Percentiles rank a stretch among this genome's conserved stretches.
phyloP scores from a whole-genome alignment of 441 rosid genomes.

The Gossypium davidsonii region DNA sequence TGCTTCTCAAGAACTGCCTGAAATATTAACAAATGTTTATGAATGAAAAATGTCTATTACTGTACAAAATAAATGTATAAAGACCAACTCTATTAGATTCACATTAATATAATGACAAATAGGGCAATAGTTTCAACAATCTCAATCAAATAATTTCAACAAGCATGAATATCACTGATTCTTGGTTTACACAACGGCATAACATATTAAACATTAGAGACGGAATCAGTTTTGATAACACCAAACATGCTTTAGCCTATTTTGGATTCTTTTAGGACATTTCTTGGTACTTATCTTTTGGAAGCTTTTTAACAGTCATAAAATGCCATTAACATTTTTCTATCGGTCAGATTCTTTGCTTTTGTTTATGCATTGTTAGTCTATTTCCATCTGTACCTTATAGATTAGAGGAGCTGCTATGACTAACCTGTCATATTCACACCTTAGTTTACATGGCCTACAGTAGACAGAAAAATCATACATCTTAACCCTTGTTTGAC shows the following conservation, averaged over 20 bases:
- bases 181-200: background rate
- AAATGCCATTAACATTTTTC: background rate
- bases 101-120: background rate
- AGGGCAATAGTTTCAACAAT: background rate
- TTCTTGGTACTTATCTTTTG: background rate
- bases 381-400: background rate
- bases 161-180: background rate
- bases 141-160: background rate
- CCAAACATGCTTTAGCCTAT: background rate
- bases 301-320: background rate
- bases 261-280: background rate
- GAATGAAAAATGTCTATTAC: slow-evolving; percentile 16
- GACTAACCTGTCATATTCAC: background rate
- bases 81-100: background rate
- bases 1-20: slow-evolving; percentile 99
- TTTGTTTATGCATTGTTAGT: background rate
- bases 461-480: background rate
- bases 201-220: background rate
- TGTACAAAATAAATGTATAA: background rate
- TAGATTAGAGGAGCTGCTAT: background rate
- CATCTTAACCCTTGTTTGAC: background rate
- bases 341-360: background rate
- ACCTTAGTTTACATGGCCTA: background rate
- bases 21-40: slow-evolving; percentile 23
- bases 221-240: background rate